Evolutionary conservation across 306 rosid genomes (phyloP), one percentile per base, ranked within the genome.

Genomic region (Cucurbita ficifolia): DNA sequence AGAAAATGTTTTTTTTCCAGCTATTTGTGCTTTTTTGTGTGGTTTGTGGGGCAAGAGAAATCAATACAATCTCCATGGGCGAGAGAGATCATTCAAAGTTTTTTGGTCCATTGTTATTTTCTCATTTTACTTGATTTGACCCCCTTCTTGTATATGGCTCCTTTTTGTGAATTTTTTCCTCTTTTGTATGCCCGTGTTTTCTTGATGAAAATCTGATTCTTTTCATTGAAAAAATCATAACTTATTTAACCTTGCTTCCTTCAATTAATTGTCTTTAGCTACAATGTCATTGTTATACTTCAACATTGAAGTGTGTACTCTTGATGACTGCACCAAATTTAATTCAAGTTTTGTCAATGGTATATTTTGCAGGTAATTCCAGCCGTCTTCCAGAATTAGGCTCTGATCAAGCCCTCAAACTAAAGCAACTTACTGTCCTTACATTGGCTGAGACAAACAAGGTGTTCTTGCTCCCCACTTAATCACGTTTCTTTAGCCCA

Each of bases 391-490:
- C 87, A 4, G 88, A 86, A 46, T 80, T 94, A 86, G 35, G 77
- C 55, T 81, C 96, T 74, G 97, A 89, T 71, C 98, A 94, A 82
- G 82, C 82, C 79, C 88, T 94, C 57, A 94, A 94, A 83, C 85
- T 94, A 40, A 94, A 84, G 87, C 98, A 94, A 78, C 96, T 94
- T 71, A 94, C 98, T n/a, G 96, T 94, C 59, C 98, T 94, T 77
- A 90, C 98, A n/a, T 81, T 94, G 84, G 89, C 97, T 4, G 97
- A 89, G 86, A 87, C 89, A 12, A 72, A 86, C 87, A 90, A 94
- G 92, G 98, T 87, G 86, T 39, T 64, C 5, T 39, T 57, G 70
- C 72, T 57, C 14, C 53, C 14, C 53, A n/a, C 38, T 73, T 5
- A n/a, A 14, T 17, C 48, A 53, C 7, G 5, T 55, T 57, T 48